Percentiles rank a stretch among this genome's conserved stretches.
Conservation (phyloP, 805 yeast genomes). For the Suhomyces sp. region DNA sequence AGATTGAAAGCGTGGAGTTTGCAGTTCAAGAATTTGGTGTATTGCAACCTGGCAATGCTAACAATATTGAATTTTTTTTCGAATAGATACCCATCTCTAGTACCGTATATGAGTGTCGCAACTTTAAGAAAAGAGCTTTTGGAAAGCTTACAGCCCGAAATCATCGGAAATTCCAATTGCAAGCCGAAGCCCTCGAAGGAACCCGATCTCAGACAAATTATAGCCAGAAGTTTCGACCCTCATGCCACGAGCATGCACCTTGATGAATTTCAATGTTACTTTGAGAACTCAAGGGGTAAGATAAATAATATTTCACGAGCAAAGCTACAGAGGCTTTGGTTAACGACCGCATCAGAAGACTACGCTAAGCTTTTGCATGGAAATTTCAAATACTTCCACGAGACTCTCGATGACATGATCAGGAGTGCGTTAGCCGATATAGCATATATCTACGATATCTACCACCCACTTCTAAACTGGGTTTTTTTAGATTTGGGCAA, state of each 20-base stretch:
- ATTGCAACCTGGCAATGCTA: conserved; percentile 3
- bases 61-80: conserved; percentile 1
- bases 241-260: neutral
- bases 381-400: conserved; percentile 3
- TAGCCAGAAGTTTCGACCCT: neutral
- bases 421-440: conserved; percentile 6
- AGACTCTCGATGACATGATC: conserved; percentile 6
- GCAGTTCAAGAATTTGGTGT: neutral
- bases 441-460: conserved; percentile 16
- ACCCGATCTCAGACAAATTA: neutral
- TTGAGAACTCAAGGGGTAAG: neutral
- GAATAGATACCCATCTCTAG: neutral
- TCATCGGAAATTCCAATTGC: neutral
- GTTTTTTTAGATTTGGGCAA: conserved; percentile 23
- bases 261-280: neutral
- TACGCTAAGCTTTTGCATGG: conserved; percentile 1
- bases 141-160: neutral
- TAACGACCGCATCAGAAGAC: neutral
- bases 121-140: neutral
- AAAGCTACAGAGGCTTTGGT: neutral
- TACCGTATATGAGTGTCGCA: neutral
- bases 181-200: neutral
- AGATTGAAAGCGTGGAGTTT: conserved; percentile 1
- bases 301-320: neutral
- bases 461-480: conserved; percentile 28